Evolutionary conservation across 2,329 filamentous ascomycete genomes (phyloP), one percentile per base, ranked within the genome.

Genomic region (Simplicillium aogashimaense): DNA sequence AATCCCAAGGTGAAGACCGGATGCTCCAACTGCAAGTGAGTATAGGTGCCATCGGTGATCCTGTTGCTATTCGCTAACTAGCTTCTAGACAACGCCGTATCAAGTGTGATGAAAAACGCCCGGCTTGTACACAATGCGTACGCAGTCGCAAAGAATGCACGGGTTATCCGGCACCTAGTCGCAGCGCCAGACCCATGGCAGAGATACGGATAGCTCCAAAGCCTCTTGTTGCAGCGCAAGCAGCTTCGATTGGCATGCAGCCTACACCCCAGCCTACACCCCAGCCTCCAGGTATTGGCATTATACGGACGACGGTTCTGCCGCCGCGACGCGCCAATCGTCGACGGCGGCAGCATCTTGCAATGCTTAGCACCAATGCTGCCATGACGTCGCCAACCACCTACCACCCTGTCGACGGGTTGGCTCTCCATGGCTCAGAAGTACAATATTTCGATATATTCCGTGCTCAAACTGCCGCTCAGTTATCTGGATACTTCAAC

Each of bases 21-120:
- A 32, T 82, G 78, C 57, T 68, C 66, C 50, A 79, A 76, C 56
- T 83, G 78, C 78, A 82, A 82, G 78, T 81, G 66, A 56, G 77
- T 67, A 40, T 29, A 36, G 29, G 41, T 32, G 28, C 7, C 34
- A 32, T n/a, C n/a, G 9, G 9, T 31, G 6, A 16, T 20, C 18
- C 14, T 16, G 38, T 30, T 5, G 29, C 30, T 34, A 13, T 15
- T 32, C 18, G 13, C 39, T 20, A 41, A 38, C 42, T 29, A 40
- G 18, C 37, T 39, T 40, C 39, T 49, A 81, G 76, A 55, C 66
- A 66, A 46, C 66, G 77, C 47, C 69, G 74, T 45, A 79, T 83
- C 45, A 83, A 83, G 56, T 83, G 78, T 54, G 78, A 81, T 54
- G 78, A 83, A 57, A 64, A 58, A 45, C 72, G 78, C 40, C 78